phyloP scores from a whole-genome alignment of 2,329 filamentous ascomycete species.

The Colletotrichum magnum region DNA sequence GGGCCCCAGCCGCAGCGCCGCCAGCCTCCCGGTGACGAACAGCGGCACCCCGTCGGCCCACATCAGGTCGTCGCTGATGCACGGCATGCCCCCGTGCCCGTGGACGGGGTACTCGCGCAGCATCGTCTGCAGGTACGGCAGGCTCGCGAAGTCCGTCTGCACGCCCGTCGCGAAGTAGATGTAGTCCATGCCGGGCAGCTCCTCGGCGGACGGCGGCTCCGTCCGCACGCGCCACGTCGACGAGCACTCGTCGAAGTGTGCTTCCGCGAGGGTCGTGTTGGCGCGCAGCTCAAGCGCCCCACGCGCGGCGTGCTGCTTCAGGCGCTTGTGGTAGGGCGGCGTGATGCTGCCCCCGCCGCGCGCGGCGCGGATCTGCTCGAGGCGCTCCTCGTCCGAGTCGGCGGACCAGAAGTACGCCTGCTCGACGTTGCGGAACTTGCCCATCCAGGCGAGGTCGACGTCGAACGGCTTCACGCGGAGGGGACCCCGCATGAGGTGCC shows the following conservation, averaged over 20 bases:
- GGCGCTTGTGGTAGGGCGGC: constrained; percentile 75
- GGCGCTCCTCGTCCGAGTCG: constrained; percentile 78
- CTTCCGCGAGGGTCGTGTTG: constrained; percentile 68
- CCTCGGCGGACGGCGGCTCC: constrained; percentile 62
- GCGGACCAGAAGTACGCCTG: constrained; percentile 84
- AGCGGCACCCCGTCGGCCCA: constrained; percentile 81
- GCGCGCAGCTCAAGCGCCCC: constrained; percentile 70
- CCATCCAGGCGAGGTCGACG: constrained; percentile 83
- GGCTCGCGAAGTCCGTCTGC: constrained; percentile 70
- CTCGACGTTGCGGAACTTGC: constrained; percentile 84
- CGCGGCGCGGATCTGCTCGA: constrained; percentile 75
- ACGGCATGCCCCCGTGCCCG: constrained; percentile 76
- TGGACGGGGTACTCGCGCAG: constrained; percentile 72
- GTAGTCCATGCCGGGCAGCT: constrained; percentile 73
- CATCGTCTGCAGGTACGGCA: constrained; percentile 75
- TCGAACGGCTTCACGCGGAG: constrained; percentile 82
- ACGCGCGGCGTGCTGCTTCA: constrained; percentile 70
- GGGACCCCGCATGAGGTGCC: constrained; percentile 75
- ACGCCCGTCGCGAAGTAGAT: constrained; percentile 85
- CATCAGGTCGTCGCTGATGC: constrained; percentile 81
- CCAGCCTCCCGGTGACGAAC: constrained; percentile 79
- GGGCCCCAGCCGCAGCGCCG: constrained; percentile 77
- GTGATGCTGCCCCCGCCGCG: constrained; percentile 84
- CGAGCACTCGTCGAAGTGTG: constrained; percentile 63
- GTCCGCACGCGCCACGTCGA: constrained; percentile 61